Evolutionary conservation across 768 basidiomycete species (phyloP).

Genomic region (Macrolepiota fuliginosa): DNA sequence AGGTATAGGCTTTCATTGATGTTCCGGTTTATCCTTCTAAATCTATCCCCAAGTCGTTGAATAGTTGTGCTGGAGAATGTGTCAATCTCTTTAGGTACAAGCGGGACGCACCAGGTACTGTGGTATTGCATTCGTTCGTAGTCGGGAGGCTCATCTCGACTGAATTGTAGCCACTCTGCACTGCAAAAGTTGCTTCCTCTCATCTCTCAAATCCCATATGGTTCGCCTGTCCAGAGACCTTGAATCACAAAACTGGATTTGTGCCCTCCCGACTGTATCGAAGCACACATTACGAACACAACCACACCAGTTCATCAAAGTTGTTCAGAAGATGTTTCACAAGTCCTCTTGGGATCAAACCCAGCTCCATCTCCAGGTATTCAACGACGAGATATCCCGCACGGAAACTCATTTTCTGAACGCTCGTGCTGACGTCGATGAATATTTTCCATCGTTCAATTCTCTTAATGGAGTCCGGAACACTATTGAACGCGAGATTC

Average conservation of each 20-base stretch:
- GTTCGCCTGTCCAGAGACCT: background rate
- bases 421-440: background rate
- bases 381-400: background rate
- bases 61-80: background rate
- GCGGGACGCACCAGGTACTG: background rate
- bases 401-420: background rate
- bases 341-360: background rate
- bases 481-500: background rate
- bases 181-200: background rate
- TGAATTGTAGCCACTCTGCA: background rate
- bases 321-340: background rate
- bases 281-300: background rate
- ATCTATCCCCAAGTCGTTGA: background rate
- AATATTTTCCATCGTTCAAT: background rate
- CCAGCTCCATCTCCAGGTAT: background rate
- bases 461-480: background rate
- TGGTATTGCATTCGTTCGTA: background rate
- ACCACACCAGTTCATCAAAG: background rate
- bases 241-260: background rate
- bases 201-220: background rate
- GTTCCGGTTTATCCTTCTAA: background rate
- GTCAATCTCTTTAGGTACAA: background rate
- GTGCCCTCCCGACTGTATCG: background rate
- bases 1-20: background rate
- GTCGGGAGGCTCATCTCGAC: background rate